A percentile compares a stretch with the other conserved stretches of the same genome.
Evolutionary conservation across 768 basidiomycete genomes (phyloP).

Genomic region (Boletus rubescentipes): DNA sequence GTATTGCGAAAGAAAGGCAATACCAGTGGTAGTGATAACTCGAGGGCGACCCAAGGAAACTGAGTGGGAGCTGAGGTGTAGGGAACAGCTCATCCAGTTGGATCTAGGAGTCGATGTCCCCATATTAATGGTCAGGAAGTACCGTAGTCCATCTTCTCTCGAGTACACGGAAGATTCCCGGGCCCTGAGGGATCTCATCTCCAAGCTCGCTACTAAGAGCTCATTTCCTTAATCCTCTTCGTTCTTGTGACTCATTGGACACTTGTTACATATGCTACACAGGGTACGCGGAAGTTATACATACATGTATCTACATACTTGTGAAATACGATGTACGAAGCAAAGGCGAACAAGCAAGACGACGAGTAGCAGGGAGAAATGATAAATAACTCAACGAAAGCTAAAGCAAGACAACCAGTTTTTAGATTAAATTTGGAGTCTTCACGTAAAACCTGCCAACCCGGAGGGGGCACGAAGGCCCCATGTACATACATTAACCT

Average conservation of each 20-base stretch:
- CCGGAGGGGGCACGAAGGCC: too few relatives aligned
- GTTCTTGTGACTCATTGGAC: not conserved
- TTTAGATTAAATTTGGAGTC: not conserved
- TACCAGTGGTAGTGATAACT: constrained; percentile 24
- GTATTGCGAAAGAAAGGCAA: constrained; percentile 20
- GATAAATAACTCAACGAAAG: not conserved
- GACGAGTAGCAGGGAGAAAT: not conserved
- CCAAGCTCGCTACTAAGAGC: not conserved
- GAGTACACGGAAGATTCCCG: constrained; percentile 18
- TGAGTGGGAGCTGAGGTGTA: constrained; percentile 15
- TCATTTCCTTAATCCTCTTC: not conserved
- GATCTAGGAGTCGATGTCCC: constrained; percentile 5
- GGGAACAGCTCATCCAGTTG: constrained; percentile 21
- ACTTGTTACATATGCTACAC: not conserved
- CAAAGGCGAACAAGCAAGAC: not conserved
- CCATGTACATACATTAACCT: not conserved
- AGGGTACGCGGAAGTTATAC: not conserved
- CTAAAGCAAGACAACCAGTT: not conserved
- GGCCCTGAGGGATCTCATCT: constrained; percentile 16
- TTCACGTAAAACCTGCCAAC: not conserved
- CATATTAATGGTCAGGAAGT: constrained; percentile 12
- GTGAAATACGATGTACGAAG: not conserved
- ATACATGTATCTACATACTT: not conserved
- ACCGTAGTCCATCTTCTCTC: constrained; percentile 1
- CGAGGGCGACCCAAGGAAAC: not conserved